These are phyloP conservation scores for Penicillium sp. DNA, from an alignment of 2,329 filamentous ascomycete species.

Conservation along the genomic window DNA sequence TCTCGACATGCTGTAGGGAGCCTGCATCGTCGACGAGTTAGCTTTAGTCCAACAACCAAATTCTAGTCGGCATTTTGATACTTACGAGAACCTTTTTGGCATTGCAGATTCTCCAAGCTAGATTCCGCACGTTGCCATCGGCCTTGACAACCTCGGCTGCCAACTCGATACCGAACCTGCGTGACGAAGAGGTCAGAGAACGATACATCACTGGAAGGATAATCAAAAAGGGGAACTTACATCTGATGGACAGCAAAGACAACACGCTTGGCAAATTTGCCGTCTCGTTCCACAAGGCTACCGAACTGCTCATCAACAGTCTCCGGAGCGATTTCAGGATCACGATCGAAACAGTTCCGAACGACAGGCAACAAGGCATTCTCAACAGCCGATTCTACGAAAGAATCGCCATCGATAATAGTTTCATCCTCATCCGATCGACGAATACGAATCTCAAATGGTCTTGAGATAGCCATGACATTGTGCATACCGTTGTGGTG, in stretches of 20 bases:
- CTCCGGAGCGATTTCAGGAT: conserved; percentile 84
- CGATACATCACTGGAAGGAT: neutral
- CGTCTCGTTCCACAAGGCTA: conserved; percentile 76
- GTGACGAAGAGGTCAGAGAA: conserved; percentile 10
- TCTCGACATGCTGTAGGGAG: conserved; percentile 69
- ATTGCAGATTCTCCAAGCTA: conserved; percentile 93
- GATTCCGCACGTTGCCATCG: conserved; percentile 83
- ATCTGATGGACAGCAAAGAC: conserved; percentile 95
- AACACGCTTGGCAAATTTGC: conserved; percentile 84
- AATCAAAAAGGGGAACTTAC: conserved; percentile 49
- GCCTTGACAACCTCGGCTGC: conserved; percentile 88
- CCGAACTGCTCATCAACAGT: conserved; percentile 81
- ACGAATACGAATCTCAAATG: conserved; percentile 84
- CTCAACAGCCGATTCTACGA: conserved; percentile 71
- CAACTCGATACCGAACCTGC: conserved; percentile 85
- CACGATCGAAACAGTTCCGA: conserved; percentile 87
- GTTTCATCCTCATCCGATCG: conserved; percentile 75
- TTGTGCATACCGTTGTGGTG: conserved; percentile 91
- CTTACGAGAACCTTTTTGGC: conserved; percentile 91
- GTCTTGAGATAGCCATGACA: conserved; percentile 89
- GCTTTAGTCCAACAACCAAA: neutral
- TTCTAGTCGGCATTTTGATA: conserved; percentile 19
- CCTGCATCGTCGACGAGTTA: conserved; percentile 46
- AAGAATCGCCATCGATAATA: conserved; percentile 57
- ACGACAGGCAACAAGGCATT: conserved; percentile 76